phyloP scores from a whole-genome alignment of 805 yeast genomes.

The Candida berthetii region DNA sequence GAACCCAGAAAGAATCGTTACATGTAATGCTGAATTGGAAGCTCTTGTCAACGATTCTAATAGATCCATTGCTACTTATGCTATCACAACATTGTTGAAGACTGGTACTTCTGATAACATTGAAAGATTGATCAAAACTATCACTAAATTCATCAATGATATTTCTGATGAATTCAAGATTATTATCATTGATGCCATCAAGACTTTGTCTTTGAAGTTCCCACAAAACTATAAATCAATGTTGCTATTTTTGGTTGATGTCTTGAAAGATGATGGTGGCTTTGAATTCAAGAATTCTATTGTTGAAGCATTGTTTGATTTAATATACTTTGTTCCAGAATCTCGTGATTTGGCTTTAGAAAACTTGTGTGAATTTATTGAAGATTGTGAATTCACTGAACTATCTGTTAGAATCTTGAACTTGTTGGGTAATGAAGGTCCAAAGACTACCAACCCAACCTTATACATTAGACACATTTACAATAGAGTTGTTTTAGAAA shows the following conservation, averaged over 20 bases:
- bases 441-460: constrained; percentile 78
- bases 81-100: constrained; percentile 91
- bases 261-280: constrained; percentile 88
- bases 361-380: constrained; percentile 92
- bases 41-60: constrained; percentile 80
- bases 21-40: constrained; percentile 83
- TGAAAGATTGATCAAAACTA: constrained; percentile 81
- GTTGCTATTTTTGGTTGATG: constrained; percentile 74
- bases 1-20: constrained; percentile 71
- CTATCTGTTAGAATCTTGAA: constrained; percentile 90
- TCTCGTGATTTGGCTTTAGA: constrained; percentile 80
- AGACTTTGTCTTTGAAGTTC: constrained; percentile 87
- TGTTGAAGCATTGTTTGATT: constrained; percentile 88
- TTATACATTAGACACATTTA: constrained; percentile 92
- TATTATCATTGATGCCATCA: constrained; percentile 91
- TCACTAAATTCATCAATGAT: constrained; percentile 84
- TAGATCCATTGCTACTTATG: constrained; percentile 92
- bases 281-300: constrained; percentile 78
- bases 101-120: constrained; percentile 90
- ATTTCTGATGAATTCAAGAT: constrained; percentile 94
- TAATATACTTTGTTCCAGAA: constrained; percentile 79
- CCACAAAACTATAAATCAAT: constrained; percentile 84
- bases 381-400: constrained; percentile 96
- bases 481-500: constrained; percentile 93
- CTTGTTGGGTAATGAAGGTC: constrained; percentile 91